Percentiles rank a stretch among this genome's conserved stretches.
Evolutionary conservation across 78 protist genomes (phyloP).

Genomic region (Dictyostelium citrinum): DNA sequence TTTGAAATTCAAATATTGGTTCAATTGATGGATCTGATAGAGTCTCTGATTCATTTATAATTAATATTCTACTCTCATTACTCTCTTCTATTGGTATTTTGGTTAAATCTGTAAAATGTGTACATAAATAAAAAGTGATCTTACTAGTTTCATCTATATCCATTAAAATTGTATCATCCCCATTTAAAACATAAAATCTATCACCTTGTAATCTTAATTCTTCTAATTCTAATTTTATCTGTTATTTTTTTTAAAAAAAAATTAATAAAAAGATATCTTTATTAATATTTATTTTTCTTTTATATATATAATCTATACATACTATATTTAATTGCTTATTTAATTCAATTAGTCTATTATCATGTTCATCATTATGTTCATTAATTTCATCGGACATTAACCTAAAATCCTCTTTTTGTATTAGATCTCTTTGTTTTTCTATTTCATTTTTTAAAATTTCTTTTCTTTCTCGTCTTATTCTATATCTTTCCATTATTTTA

Average conservation of each 20-base stretch:
- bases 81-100: slow-evolving; percentile 27
- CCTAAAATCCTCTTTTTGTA: slow-evolving; percentile 62
- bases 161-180: slow-evolving; percentile 31
- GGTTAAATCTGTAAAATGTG: slow-evolving; percentile 9
- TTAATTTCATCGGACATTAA: slow-evolving; percentile 2
- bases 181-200: slow-evolving; percentile 50
- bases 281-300: no score
- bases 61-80: slow-evolving; percentile 51
- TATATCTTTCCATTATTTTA: slow-evolving; percentile 7
- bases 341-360: slow-evolving; percentile 43
- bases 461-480: slow-evolving; percentile 59
- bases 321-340: slow-evolving; percentile 50
- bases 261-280: no score
- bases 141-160: slow-evolving; percentile 63
- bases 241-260: not conserved
- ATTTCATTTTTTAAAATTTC: slow-evolving; percentile 47
- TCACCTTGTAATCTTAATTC: slow-evolving; percentile 58
- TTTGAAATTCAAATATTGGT: slow-evolving; percentile 66
- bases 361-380: not conserved
- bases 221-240: slow-evolving; percentile 55
- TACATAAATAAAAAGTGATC: slow-evolving; percentile 49
- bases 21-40: not conserved
- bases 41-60: not conserved
- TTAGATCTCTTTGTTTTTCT: slow-evolving; percentile 17
- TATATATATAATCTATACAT: no score